Evolutionary conservation across 2,329 filamentous ascomycete genomes (phyloP).

Genomic region (Fusarium coffeatum): DNA sequence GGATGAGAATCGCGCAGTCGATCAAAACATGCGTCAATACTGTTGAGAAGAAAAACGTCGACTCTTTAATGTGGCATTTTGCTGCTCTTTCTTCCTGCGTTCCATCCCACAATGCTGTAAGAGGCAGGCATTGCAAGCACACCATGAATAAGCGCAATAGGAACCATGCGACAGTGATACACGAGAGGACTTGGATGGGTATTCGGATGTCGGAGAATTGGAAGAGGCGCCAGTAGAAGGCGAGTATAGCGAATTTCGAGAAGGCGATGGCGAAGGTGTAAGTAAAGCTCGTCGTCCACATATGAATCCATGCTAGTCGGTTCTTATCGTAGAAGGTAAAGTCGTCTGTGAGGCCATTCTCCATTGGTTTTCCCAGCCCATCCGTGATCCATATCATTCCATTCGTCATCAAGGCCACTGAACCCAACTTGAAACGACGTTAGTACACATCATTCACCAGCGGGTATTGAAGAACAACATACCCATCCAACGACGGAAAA

Average conservation of each 20-base stretch:
- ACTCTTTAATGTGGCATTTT: constrained; percentile 48
- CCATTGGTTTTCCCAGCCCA: constrained; percentile 36
- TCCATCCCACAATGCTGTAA: constrained; percentile 50
- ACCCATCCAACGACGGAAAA: constrained; percentile 41
- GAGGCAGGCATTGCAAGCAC: constrained; percentile 50
- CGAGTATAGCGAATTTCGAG: constrained; percentile 47
- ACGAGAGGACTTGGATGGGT: constrained; percentile 46
- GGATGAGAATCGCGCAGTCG: constrained; percentile 48
- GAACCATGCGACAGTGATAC: constrained; percentile 44
- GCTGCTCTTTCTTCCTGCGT: constrained; percentile 36
- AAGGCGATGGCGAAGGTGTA: constrained; percentile 47
- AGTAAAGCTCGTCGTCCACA: constrained; percentile 46
- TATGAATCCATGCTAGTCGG: constrained; percentile 35
- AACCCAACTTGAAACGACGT: constrained; percentile 22
- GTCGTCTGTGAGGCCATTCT: constrained; percentile 25
- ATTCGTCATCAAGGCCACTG: constrained; percentile 34
- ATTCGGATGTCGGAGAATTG: constrained; percentile 45
- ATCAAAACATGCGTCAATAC: constrained; percentile 49
- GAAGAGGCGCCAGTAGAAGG: constrained; percentile 49
- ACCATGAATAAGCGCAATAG: constrained; percentile 48
- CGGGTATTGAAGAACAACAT: background rate
- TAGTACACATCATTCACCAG: background rate
- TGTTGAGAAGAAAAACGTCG: constrained; percentile 50
- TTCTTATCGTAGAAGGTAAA: constrained; percentile 27
- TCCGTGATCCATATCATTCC: constrained; percentile 34